Conservation (phyloP, 139 green algal genomes). For the Picochlorum sp. region DNA sequence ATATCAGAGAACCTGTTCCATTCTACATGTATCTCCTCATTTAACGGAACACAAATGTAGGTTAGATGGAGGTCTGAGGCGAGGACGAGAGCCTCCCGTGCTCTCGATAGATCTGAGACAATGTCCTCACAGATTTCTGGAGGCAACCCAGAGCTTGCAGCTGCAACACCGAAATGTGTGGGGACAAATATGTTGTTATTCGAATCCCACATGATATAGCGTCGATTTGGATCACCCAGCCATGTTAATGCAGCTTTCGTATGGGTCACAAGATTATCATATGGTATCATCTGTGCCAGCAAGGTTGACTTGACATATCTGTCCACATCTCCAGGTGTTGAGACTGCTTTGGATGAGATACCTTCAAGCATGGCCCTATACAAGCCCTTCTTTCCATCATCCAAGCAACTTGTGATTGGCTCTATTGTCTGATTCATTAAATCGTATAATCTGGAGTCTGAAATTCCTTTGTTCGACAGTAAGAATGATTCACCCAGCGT, state of each 20-base stretch:
- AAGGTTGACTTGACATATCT: conserved; percentile 69
- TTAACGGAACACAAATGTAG: conserved; percentile 68
- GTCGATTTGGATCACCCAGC: conserved; percentile 40
- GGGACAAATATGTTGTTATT: conserved; percentile 22
- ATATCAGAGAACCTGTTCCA: conserved; percentile 18
- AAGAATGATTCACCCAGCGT: conserved; percentile 45
- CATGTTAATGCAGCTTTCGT: conserved; percentile 51
- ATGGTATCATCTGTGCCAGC: conserved; percentile 41
- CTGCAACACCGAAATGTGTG: conserved; percentile 57
- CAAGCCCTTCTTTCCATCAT: conserved; percentile 57
- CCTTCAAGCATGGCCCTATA: conserved; percentile 71
- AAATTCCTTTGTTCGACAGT: conserved; percentile 23
- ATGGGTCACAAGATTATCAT: conserved; percentile 27
- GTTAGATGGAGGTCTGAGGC: conserved; percentile 77
- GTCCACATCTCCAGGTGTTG: conserved; percentile 47
- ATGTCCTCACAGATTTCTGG: conserved; percentile 49
- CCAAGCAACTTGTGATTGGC: conserved; percentile 60
- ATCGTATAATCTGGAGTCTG: conserved; percentile 18
- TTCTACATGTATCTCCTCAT: conserved; percentile 35
- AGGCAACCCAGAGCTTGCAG: conserved; percentile 41
- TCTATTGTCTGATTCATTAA: conserved; percentile 32
- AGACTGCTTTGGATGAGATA: conserved; percentile 54
- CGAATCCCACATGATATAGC: conserved; percentile 31
- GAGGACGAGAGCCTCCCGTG: conserved; percentile 51
- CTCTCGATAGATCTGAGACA: conserved; percentile 55